Base-by-base conservation (phyloP, 2,329 filamentous ascomycete species). In the Coleophoma eucalyptorum region DNA sequence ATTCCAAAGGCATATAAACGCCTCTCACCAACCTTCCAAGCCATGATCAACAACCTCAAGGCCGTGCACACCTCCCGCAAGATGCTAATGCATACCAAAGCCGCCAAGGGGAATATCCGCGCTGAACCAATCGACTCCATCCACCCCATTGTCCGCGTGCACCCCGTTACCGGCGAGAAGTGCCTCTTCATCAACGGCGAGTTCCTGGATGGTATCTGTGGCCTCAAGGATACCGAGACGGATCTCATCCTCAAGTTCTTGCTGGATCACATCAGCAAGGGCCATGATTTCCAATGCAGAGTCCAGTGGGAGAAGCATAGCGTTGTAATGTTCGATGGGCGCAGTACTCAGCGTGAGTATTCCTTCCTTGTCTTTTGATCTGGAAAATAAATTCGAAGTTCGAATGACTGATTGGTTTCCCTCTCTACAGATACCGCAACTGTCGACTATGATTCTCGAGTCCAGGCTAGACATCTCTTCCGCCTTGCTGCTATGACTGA, bases 111-210 rank as follows among this genome's bases (percentile, higher is more conserved):
- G 56, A 72, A 88, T 0, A 83, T 87, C 64, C 80, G 83, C 10
- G 70, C 81, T 4, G 63, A 83, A 47, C 80, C 81, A 0, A 69
- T 89, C 16, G 83, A 89, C 66, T 77, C 84, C 5, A 69, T 75
- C 7, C 86, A 89, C 63, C 84, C 86, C 0, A 65, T 90, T 8
- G 85, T 90, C 2, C 77, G 86, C 2, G 81, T 86, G 0, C 86
- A 89, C 62, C 86, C 86, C 0, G 85, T 81, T 0, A 89, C 86
- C 0, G 86, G 86, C 1, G 89, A 86, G 83, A 89, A 86, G 64
- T 75, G 83, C 0, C 73, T 90, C 0, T 90, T 79, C 73, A 84
- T 89, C 2, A 89, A 89, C 65, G 77, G 82, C 5, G 74, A 81
- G 5, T 84, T 88, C 74, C 87, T 84, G 0, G 74, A 77, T 4